Evolutionary conservation across 2,329 filamentous ascomycete genomes (phyloP).

Genomic region (Metarhizium robertsii): DNA sequence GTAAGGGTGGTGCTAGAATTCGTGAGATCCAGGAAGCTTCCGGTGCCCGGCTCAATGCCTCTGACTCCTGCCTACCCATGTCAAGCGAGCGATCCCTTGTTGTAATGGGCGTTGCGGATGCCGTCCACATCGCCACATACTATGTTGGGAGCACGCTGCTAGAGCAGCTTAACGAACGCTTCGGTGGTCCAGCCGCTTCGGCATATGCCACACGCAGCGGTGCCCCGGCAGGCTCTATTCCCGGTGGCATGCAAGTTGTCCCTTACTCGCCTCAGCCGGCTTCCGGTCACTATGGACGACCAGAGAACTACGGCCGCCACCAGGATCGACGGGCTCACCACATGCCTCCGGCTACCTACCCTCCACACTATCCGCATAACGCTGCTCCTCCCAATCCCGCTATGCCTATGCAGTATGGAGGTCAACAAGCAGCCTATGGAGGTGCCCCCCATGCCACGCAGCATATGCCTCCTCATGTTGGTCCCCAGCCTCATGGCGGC

Average conservation of each 20-base stretch:
- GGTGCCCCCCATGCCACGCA: constrained; percentile 70
- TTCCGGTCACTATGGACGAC: constrained; percentile 84
- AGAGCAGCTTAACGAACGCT: constrained; percentile 93
- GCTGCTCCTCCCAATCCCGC: constrained; percentile 51
- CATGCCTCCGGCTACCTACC: constrained; percentile 64
- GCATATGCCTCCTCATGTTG: constrained; percentile 52
- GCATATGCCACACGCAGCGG: constrained; percentile 94
- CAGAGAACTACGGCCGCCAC: constrained; percentile 71
- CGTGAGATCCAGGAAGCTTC: constrained; percentile 98
- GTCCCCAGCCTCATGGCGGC: constrained; percentile 48
- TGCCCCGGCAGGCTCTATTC: constrained; percentile 84
- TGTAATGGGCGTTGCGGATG: constrained; percentile 94
- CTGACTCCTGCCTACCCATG: constrained; percentile 85
- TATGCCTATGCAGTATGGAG: constrained; percentile 71
- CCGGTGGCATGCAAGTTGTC: constrained; percentile 98
- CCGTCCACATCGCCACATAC: constrained; percentile 97
- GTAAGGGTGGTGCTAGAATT: constrained; percentile 91
- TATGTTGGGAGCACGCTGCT: constrained; percentile 97
- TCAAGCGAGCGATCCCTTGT: constrained; percentile 97
- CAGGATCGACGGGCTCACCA: constrained; percentile 66
- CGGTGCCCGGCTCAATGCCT: constrained; percentile 91
- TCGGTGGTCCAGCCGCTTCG: constrained; percentile 92
- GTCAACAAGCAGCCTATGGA: constrained; percentile 65
- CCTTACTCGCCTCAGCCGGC: constrained; percentile 92
- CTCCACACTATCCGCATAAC: constrained; percentile 60